These are phyloP conservation scores for Isatis tinctoria DNA, from an alignment of 345 rosid genomes.

Conservation along the genomic window DNA sequence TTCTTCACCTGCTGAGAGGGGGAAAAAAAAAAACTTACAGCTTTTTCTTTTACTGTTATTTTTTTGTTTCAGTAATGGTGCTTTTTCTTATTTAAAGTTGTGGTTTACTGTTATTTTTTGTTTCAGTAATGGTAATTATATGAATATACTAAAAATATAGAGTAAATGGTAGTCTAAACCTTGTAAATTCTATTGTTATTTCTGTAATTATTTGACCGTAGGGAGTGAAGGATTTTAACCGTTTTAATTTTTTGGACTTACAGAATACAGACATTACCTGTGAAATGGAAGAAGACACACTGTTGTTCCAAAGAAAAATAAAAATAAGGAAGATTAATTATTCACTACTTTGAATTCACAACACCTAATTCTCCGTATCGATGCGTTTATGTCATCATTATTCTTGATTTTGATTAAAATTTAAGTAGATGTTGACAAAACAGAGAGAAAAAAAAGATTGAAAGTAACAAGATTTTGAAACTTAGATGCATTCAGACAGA, in stretches of 20 bases:
- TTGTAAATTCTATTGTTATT: background rate
- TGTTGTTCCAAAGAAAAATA: background rate
- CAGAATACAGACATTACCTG: background rate
- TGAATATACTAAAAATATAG: too few relatives aligned
- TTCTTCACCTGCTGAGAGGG: background rate
- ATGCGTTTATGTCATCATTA: background rate
- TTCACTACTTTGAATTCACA: background rate
- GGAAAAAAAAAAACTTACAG: background rate
- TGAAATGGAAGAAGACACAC: background rate
- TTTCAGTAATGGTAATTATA: background rate
- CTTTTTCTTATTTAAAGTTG: too few relatives aligned
- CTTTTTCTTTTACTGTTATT: background rate
- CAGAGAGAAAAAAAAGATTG: background rate
- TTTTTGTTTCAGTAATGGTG: background rate
- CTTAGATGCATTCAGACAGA: background rate
- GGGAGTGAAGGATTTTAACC: background rate
- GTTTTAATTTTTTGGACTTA: background rate
- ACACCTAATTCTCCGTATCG: background rate
- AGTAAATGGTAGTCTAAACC: too few relatives aligned
- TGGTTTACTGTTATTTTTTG: too few relatives aligned
- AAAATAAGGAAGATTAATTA: background rate
- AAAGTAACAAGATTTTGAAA: conserved; percentile 4
- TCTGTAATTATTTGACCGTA: background rate
- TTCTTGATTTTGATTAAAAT: background rate
- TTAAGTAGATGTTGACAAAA: conserved; percentile 12